Conservation (phyloP, 2,329 filamentous ascomycete species). For the Fonsecaea erecta region DNA sequence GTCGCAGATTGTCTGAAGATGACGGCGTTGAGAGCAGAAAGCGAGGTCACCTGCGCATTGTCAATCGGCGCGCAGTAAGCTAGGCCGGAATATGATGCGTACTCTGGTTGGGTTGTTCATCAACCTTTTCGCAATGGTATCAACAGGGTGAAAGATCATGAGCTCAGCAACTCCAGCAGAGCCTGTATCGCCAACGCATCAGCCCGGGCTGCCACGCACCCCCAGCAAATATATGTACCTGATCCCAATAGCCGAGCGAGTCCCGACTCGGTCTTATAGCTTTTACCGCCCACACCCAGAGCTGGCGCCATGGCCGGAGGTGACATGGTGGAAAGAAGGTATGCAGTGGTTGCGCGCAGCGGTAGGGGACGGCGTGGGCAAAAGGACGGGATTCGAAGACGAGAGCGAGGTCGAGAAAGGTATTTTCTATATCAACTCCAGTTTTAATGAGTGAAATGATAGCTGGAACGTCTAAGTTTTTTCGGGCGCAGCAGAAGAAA, state of each 20-base stretch:
- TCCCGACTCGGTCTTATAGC: slow-evolving; percentile 84
- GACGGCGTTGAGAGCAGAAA: slow-evolving; percentile 77
- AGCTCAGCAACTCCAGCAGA: slow-evolving; percentile 92
- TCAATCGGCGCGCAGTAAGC: slow-evolving; percentile 5
- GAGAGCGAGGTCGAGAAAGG: not conserved
- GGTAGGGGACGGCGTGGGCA: not conserved
- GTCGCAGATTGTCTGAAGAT: slow-evolving; percentile 89
- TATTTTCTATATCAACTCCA: not conserved
- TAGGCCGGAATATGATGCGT: slow-evolving; percentile 36
- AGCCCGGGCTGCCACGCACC: slow-evolving; percentile 25
- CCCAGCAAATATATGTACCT: slow-evolving; percentile 58
- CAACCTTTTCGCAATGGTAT: slow-evolving; percentile 97
- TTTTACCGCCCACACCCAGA: slow-evolving; percentile 56
- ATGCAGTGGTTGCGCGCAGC: not conserved
- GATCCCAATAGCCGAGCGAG: slow-evolving; percentile 87
- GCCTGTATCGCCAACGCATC: slow-evolving; percentile 58
- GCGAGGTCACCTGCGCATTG: slow-evolving; percentile 57
- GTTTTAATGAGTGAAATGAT: not conserved
- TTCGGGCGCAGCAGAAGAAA: not conserved
- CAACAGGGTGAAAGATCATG: slow-evolving; percentile 91
- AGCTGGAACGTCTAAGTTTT: not conserved
- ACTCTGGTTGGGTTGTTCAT: slow-evolving; percentile 95
- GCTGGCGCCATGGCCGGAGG: slow-evolving; percentile 38
- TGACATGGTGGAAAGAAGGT: slow-evolving; percentile 23
- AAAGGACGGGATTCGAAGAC: not conserved